Percentiles rank a stretch among this genome's conserved stretches.
phyloP scores from a whole-genome alignment of 2,329 filamentous ascomycete species.

The Microcyclospora pomicola region DNA sequence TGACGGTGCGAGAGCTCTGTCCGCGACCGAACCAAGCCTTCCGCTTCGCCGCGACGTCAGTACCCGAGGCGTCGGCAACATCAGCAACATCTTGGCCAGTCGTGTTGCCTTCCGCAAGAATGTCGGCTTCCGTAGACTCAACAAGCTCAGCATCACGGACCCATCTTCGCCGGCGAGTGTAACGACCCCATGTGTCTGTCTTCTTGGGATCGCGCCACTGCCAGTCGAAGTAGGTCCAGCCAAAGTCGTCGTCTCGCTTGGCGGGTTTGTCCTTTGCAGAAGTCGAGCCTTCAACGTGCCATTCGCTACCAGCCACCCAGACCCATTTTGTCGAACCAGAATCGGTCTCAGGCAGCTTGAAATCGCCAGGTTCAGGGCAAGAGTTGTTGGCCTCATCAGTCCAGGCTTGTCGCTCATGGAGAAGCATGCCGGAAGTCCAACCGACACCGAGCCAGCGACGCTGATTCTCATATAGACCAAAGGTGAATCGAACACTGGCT shows the following conservation, averaged over 20 bases:
- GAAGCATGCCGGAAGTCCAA: constrained; percentile 83
- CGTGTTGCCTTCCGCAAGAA: neutral
- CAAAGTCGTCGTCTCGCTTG: constrained; percentile 43
- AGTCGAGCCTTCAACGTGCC: constrained; percentile 67
- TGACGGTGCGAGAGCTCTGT: neutral
- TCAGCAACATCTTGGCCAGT: constrained; percentile 7
- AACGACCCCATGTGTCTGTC: constrained; percentile 86
- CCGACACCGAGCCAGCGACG: constrained; percentile 87
- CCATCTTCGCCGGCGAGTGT: constrained; percentile 90
- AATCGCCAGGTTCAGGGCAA: constrained; percentile 60
- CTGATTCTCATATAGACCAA: constrained; percentile 93
- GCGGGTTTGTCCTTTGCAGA: constrained; percentile 10
- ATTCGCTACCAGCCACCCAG: constrained; percentile 76
- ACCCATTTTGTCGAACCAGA: constrained; percentile 52
- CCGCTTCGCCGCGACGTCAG: constrained; percentile 9
- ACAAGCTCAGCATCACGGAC: constrained; percentile 91
- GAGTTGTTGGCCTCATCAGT: constrained; percentile 89
- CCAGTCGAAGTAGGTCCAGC: constrained; percentile 97
- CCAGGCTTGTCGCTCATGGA: constrained; percentile 82
- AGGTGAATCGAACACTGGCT: constrained; percentile 89
- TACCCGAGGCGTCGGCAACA: constrained; percentile 9
- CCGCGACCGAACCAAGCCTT: constrained; percentile 19
- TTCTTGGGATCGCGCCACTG: constrained; percentile 90
- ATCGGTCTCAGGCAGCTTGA: constrained; percentile 53
- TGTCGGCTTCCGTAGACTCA: constrained; percentile 40